A percentile compares a stretch with the other conserved stretches of the same genome.
phyloP scores from a whole-genome alignment of 2,329 filamentous ascomycete species.

The Ophiostoma australiae region DNA sequence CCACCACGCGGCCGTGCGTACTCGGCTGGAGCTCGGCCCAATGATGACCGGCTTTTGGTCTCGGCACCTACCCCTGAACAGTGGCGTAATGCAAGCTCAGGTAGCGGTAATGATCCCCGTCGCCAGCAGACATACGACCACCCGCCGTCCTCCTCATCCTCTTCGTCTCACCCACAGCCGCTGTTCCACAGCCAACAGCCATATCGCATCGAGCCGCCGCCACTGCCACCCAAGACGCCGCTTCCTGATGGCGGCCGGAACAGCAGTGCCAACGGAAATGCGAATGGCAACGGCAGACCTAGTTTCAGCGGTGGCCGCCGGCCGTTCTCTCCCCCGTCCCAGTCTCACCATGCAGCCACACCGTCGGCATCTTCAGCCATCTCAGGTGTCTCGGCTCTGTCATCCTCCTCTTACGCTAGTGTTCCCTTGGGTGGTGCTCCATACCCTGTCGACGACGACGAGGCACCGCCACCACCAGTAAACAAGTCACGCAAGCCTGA shows the following conservation, averaged over 20 bases:
- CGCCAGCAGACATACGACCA: constrained; percentile 16
- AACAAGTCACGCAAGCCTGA: constrained; percentile 84
- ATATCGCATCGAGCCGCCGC: constrained; percentile 57
- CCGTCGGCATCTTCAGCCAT: constrained; percentile 58
- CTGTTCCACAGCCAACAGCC: constrained; percentile 33
- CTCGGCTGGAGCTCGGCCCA: constrained; percentile 30
- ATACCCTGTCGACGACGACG: constrained; percentile 74
- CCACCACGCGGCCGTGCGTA: not conserved
- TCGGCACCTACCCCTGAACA: constrained; percentile 54
- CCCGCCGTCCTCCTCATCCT: not conserved
- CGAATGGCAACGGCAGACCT: not conserved
- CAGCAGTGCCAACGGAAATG: constrained; percentile 30
- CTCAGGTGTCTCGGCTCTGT: constrained; percentile 59
- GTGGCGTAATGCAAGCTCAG: constrained; percentile 46
- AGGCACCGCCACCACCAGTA: constrained; percentile 76
- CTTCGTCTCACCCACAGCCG: constrained; percentile 50
- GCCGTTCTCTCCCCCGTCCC: not conserved
- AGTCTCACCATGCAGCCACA: constrained; percentile 55
- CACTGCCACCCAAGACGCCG: constrained; percentile 72
- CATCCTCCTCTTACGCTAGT: constrained; percentile 73
- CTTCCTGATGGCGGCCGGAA: constrained; percentile 48
- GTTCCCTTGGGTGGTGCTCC: constrained; percentile 55
- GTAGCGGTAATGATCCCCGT: not conserved
- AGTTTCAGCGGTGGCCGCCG: constrained; percentile 15
- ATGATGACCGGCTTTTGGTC: constrained; percentile 51